Percentiles rank a stretch among this genome's conserved stretches.
Conservation (phyloP, 129 eudicot genomes). For the Heracleum sosnowskyi region DNA sequence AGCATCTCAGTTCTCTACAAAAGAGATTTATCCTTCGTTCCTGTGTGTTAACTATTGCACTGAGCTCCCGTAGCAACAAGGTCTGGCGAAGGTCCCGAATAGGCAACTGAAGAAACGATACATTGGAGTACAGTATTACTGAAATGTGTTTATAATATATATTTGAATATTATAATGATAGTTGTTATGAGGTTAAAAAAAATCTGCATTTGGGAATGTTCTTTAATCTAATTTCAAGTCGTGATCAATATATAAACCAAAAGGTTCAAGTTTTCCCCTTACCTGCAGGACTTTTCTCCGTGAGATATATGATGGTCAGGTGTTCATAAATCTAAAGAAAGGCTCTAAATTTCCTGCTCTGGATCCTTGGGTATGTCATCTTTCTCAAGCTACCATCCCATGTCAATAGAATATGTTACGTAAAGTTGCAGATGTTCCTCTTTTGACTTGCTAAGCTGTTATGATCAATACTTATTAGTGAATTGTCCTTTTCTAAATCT, state of each 20-base stretch:
- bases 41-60: not conserved
- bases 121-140: not conserved
- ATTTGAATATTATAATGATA: not conserved
- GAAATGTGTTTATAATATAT: not conserved
- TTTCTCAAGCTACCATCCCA: not conserved
- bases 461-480: not conserved
- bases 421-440: not conserved
- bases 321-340: constrained; percentile 72
- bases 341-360: constrained; percentile 81
- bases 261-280: not conserved
- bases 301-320: constrained; percentile 84
- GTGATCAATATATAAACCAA: not conserved
- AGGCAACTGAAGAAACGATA: not conserved
- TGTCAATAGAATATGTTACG: constrained; percentile 1
- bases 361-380: constrained; percentile 88
- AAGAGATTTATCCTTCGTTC: not conserved
- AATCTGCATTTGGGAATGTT: not conserved
- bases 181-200: not conserved
- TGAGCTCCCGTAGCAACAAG: not conserved
- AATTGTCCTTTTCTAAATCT: constrained; percentile 8
- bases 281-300: constrained; percentile 72
- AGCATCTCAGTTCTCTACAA: not conserved
- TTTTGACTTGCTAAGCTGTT: not conserved
- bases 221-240: not conserved
- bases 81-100: not conserved